Evolutionary conservation across 495 filamentous ascomycete genomes (phyloP).

Genomic region (Podospora australis): DNA sequence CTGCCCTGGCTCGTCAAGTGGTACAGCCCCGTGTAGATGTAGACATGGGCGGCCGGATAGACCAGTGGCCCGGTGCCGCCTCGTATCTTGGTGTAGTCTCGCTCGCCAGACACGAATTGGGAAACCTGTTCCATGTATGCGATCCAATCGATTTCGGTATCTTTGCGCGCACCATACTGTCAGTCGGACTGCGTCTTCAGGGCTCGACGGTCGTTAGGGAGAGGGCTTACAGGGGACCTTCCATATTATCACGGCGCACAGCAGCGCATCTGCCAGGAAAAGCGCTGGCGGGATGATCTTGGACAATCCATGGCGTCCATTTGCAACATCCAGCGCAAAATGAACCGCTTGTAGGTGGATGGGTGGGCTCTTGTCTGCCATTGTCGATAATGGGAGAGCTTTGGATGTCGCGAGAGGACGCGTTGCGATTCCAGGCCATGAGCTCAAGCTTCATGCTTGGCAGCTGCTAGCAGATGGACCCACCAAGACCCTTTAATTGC

Average conservation of each 20-base stretch:
- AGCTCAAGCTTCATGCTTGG: not conserved
- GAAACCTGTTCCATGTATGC: conserved; percentile 93
- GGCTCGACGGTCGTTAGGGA: conserved; percentile 5
- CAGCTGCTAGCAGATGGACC: not conserved
- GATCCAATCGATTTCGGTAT: conserved; percentile 97
- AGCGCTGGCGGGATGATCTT: conserved; percentile 52
- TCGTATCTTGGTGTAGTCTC: conserved; percentile 78
- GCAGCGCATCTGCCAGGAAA: conserved; percentile 62
- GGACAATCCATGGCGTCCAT: conserved; percentile 34
- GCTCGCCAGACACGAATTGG: conserved; percentile 74
- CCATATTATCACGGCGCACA: conserved; percentile 71
- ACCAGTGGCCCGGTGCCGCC: conserved; percentile 90
- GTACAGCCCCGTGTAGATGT: conserved; percentile 78
- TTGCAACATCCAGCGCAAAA: conserved; percentile 33
- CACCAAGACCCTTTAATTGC: not conserved
- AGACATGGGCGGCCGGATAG: conserved; percentile 90
- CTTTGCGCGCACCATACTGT: conserved; percentile 37
- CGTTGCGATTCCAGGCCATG: conserved; percentile 3
- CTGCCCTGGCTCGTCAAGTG: conserved; percentile 66
- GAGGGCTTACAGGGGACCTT: conserved; percentile 72
- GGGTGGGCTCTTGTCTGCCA: conserved; percentile 10
- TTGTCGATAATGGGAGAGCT: not conserved
- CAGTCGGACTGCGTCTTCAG: conserved; percentile 7
- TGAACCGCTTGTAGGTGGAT: conserved; percentile 10
- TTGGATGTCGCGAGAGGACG: conserved; percentile 10